Conservation (phyloP, 2,329 filamentous ascomycete species). For the Scytalidium sp. region DNA sequence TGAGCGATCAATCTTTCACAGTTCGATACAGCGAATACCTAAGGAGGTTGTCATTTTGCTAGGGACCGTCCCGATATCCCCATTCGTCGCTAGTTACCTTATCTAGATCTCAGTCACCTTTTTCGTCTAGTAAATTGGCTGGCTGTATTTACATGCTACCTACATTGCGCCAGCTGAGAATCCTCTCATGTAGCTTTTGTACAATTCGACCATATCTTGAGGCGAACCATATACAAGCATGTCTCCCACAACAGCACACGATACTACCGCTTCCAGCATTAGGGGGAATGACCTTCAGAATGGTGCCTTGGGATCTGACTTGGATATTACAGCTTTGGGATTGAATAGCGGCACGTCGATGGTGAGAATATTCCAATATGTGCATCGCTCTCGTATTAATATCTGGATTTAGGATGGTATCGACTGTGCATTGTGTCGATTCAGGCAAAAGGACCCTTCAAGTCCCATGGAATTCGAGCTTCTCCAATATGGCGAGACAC, state of each 20-base stretch:
- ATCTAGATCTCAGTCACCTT: too few relatives aligned
- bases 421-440: conserved; percentile 56
- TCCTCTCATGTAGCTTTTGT: too few relatives aligned
- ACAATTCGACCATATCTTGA: too few relatives aligned
- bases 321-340: not conserved
- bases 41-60: too few relatives aligned
- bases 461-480: conserved; percentile 54
- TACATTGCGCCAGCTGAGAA: too few relatives aligned
- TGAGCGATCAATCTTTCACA: too few relatives aligned
- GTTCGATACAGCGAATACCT: too few relatives aligned
- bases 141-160: too few relatives aligned
- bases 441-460: conserved; percentile 48
- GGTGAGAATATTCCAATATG: not conserved
- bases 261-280: not conserved
- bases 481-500: conserved; percentile 54
- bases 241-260: not conserved
- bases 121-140: too few relatives aligned
- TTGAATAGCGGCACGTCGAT: not conserved
- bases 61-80: too few relatives aligned
- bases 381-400: not conserved
- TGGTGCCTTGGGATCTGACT: not conserved
- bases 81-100: too few relatives aligned
- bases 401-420: conserved; percentile 41
- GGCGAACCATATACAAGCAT: too few relatives aligned
- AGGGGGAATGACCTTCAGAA: not conserved